Evolutionary conservation across 2,329 filamentous ascomycete species (phyloP).

Genomic region (Stemphylium beticola): DNA sequence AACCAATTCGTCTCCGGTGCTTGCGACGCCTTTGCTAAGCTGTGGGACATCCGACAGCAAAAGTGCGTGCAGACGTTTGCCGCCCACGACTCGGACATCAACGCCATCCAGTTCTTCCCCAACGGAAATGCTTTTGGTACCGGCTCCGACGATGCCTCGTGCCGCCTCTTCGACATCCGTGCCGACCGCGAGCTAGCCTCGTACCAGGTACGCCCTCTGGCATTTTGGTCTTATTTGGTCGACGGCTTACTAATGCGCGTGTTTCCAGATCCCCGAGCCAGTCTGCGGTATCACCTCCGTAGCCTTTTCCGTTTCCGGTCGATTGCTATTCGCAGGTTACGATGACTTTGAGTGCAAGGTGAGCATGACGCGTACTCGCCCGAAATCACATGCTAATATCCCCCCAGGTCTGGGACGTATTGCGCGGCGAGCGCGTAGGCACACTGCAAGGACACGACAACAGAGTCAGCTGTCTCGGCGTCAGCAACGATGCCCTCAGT

Average conservation of each 20-base stretch:
- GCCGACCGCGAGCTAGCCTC: constrained; percentile 81
- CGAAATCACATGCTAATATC: constrained; percentile 17
- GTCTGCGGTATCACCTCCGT: constrained; percentile 98
- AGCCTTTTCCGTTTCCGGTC: constrained; percentile 94
- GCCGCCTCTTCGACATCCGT: constrained; percentile 95
- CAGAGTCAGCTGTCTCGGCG: constrained; percentile 96
- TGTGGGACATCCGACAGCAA: constrained; percentile 98
- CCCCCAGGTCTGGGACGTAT: constrained; percentile 93
- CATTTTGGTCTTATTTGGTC: background rate
- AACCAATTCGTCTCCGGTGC: constrained; percentile 99
- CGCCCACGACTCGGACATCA: constrained; percentile 98
- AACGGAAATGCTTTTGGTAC: constrained; percentile 98
- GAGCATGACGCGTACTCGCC: constrained; percentile 43
- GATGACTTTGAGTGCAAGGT: constrained; percentile 99
- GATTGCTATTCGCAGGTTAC: constrained; percentile 94
- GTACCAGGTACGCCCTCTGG: constrained; percentile 54
- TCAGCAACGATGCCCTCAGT: constrained; percentile 99
- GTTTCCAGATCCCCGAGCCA: constrained; percentile 86
- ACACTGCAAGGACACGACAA: constrained; percentile 98
- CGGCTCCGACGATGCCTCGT: constrained; percentile 96
- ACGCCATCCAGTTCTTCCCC: constrained; percentile 99
- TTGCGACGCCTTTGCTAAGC: constrained; percentile 96
- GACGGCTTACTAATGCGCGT: constrained; percentile 33
- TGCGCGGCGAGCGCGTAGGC: constrained; percentile 94
- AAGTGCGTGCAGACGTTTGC: constrained; percentile 99